phyloP scores from a whole-genome alignment of 176 grass and related monocot species.

The Echinochloa phyllopogon region DNA sequence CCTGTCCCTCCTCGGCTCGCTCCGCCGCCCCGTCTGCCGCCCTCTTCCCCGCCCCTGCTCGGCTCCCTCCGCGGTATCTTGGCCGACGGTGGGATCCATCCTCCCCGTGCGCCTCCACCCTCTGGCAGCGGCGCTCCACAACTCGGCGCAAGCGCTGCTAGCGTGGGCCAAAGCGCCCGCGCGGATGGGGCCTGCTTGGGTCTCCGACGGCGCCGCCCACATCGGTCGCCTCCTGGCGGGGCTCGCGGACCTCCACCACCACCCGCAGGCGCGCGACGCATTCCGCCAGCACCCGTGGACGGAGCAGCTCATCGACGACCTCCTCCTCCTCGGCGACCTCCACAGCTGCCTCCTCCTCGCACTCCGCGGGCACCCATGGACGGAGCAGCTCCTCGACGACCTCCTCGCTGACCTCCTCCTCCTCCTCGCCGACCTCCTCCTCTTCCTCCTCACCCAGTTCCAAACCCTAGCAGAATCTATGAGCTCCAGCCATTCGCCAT shows the following conservation, averaged over 20 bases:
- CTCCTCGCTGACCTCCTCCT: too few species aligned
- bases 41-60: too few species aligned
- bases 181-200: conserved; percentile 40
- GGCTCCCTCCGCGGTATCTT: too few species aligned
- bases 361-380: too few species aligned
- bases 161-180: conserved; percentile 43
- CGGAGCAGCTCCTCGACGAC: conserved; percentile 55
- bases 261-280: conserved; percentile 64
- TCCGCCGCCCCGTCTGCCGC: too few species aligned
- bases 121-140: conserved; percentile 53
- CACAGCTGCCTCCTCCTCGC: conserved; percentile 60
- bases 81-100: too few species aligned
- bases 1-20: too few species aligned
- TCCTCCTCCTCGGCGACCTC: conserved; percentile 61
- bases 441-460: too few species aligned
- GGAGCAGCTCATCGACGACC: conserved; percentile 64
- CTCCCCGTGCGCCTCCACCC: too few species aligned
- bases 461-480: too few species aligned
- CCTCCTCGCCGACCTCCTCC: too few species aligned
- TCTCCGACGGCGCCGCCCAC: conserved; percentile 36
- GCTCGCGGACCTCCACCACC: conserved; percentile 49
- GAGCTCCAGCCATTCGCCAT: too few species aligned
- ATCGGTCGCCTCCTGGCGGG: conserved; percentile 14
- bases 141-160: conserved; percentile 48
- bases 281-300: conserved; percentile 51